Evolutionary conservation across 169 alveolate genomes (phyloP).

Genomic region (Plasmodium chabaudi): DNA sequence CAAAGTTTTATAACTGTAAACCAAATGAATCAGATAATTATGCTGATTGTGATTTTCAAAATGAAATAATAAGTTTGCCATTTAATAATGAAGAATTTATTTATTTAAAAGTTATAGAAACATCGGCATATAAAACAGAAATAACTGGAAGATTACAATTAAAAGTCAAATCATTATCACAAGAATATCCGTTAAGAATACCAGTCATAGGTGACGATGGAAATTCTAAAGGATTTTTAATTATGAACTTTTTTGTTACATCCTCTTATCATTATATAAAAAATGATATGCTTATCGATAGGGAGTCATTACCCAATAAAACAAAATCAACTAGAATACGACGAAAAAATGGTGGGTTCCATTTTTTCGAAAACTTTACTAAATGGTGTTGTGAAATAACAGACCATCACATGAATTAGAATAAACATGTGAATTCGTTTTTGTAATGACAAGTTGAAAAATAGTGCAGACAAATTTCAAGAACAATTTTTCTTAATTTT

Average conservation of each 20-base stretch:
- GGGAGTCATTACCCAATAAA: conserved; percentile 33
- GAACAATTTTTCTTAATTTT: no score
- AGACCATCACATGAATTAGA: conserved; percentile 80
- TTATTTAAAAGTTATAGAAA: conserved; percentile 81
- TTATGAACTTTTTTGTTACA: conserved; percentile 79
- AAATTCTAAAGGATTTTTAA: conserved; percentile 77
- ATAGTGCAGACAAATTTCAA: neutral
- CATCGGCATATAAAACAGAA: conserved; percentile 78
- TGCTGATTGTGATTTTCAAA: conserved; percentile 81
- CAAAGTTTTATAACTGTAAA: conserved; percentile 78
- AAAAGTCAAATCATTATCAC: conserved; percentile 80
- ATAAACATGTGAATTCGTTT: neutral
- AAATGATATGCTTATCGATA: conserved; percentile 76
- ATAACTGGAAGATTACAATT: conserved; percentile 83
- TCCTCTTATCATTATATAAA: conserved; percentile 77
- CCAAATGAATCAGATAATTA: conserved; percentile 58
- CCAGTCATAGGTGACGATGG: conserved; percentile 85
- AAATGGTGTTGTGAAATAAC: conserved; percentile 88
- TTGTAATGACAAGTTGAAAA: neutral
- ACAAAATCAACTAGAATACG: conserved; percentile 64
- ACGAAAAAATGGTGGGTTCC: conserved; percentile 78
- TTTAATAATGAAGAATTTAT: conserved; percentile 82
- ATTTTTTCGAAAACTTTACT: conserved; percentile 80
- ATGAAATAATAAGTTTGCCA: conserved; percentile 83
- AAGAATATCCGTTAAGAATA: conserved; percentile 82